Evolutionary conservation across 2,329 filamentous ascomycete genomes (phyloP).

Genomic region (Aspergillus tubingensis): DNA sequence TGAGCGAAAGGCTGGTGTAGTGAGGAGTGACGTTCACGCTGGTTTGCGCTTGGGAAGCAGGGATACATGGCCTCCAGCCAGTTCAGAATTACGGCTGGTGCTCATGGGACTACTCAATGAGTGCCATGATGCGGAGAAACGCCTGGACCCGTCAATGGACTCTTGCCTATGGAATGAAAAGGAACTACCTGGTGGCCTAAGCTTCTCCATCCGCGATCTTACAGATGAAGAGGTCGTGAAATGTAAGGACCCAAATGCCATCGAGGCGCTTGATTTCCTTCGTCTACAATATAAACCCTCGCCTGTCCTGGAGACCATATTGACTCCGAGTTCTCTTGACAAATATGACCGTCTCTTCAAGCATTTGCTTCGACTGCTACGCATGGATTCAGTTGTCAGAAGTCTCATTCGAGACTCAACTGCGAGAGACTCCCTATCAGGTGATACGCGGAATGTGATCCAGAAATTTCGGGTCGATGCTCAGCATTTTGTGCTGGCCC

Average conservation of each 20-base stretch:
- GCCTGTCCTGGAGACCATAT: constrained; percentile 67
- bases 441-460: constrained; percentile 44
- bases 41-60: constrained; percentile 80
- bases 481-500: constrained; percentile 72
- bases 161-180: constrained; percentile 27
- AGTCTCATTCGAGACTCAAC: constrained; percentile 63
- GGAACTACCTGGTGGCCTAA: constrained; percentile 67
- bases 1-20: constrained; percentile 69
- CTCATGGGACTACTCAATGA: constrained; percentile 84
- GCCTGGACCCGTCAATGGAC: constrained; percentile 22
- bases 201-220: constrained; percentile 83
- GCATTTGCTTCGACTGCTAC: constrained; percentile 71
- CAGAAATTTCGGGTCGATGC: constrained; percentile 73
- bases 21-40: constrained; percentile 70
- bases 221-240: constrained; percentile 74
- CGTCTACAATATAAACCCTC: constrained; percentile 82
- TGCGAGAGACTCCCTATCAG: constrained; percentile 33
- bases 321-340: constrained; percentile 68
- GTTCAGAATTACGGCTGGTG: constrained; percentile 85
- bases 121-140: constrained; percentile 56
- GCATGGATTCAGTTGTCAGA: constrained; percentile 75
- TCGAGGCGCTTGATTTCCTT: constrained; percentile 92
- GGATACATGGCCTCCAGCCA: constrained; percentile 88
- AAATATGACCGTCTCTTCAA: constrained; percentile 88
- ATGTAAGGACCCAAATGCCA: constrained; percentile 77